Evolutionary conservation across 306 rosid genomes (phyloP).

Genomic region (Erythrophleum fordii): DNA sequence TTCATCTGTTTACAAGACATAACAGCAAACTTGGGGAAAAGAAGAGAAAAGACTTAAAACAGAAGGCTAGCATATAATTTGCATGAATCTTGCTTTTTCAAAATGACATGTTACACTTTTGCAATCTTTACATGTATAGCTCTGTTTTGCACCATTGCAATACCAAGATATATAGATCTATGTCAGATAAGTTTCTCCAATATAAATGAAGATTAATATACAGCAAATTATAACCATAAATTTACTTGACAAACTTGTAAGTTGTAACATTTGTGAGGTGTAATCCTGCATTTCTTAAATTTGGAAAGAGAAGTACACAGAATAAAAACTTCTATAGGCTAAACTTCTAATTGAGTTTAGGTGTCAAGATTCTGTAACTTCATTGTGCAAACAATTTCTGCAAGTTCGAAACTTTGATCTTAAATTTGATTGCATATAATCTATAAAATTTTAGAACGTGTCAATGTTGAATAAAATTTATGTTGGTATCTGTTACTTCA

Average conservation of each 20-base stretch:
- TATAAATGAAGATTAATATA: constrained; percentile 6
- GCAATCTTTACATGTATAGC: constrained; percentile 16
- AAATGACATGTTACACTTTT: not conserved
- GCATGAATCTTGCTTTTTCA: not conserved
- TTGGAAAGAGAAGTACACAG: constrained; percentile 1
- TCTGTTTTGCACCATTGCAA: not conserved
- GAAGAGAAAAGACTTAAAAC: not conserved
- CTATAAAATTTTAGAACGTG: not conserved
- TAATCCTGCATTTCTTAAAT: constrained; percentile 2
- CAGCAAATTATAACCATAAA: not conserved
- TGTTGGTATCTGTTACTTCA: not conserved
- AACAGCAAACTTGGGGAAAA: not conserved
- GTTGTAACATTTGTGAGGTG: not conserved
- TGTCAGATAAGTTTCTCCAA: not conserved
- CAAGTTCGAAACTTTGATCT: not conserved
- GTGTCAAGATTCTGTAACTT: not conserved
- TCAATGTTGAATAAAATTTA: not conserved
- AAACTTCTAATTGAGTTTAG: constrained; percentile 8
- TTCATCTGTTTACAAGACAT: not conserved
- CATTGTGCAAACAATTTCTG: constrained; percentile 9
- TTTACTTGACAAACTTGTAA: not conserved
- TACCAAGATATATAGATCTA: not conserved
- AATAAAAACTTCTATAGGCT: constrained; percentile 18
- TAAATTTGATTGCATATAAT: not conserved
- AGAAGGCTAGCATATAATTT: not conserved